Conservation (phyloP, 2,329 filamentous ascomycete species). For the Penicillium sp. region DNA sequence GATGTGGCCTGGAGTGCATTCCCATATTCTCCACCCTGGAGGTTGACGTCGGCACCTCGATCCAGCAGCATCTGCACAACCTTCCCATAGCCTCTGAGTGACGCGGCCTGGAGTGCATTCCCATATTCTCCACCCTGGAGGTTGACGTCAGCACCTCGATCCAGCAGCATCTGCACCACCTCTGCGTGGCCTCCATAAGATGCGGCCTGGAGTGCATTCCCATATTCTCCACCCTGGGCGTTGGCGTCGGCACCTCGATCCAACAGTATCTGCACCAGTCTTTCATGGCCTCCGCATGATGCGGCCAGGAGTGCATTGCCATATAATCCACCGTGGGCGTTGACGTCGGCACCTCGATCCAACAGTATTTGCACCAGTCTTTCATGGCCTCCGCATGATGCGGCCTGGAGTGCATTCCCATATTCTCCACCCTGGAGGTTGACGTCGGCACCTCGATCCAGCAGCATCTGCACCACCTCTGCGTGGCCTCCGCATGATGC, state of each 20-base stretch:
- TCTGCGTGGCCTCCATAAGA: background rate
- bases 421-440: no score
- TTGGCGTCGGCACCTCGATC: no score
- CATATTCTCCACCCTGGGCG: no score
- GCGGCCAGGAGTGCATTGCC: conserved; percentile 5
- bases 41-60: conserved; percentile 4
- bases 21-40: background rate
- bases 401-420: no score
- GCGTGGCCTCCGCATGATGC: background rate
- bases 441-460: no score
- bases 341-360: no score
- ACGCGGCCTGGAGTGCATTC: conserved; percentile 4
- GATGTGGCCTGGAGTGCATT: conserved; percentile 5
- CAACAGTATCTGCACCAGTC: background rate
- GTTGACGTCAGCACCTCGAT: no score
- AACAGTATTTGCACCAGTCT: no score
- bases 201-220: conserved; percentile 4
- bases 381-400: no score
- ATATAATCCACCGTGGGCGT: background rate
- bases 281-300: background rate
- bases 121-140: no score
- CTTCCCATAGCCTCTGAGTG: background rate
- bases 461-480: background rate
- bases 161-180: background rate
- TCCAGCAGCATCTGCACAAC: conserved; percentile 2